These are phyloP conservation scores for Penicillium samsonianum DNA, from an alignment of 495 filamentous ascomycete genomes.

Conservation along the genomic window DNA sequence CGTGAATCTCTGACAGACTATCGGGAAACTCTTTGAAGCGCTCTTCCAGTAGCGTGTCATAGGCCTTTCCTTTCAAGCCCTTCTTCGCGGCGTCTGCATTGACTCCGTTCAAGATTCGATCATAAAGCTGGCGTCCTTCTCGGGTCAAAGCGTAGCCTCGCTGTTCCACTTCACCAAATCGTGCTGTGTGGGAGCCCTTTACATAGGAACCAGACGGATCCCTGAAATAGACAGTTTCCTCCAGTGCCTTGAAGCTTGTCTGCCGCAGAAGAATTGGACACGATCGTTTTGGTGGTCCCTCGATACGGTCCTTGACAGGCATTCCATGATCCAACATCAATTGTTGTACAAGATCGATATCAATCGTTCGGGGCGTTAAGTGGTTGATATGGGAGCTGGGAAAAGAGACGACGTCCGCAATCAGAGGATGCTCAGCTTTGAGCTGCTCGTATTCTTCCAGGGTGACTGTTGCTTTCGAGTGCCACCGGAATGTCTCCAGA, in stretches of 20 bases:
- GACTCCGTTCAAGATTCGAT: slow-evolving; percentile 33
- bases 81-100: slow-evolving; percentile 21
- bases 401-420: slow-evolving; percentile 47
- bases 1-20: background rate
- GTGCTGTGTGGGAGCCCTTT: slow-evolving; percentile 41
- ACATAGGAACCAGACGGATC: slow-evolving; percentile 8
- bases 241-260: slow-evolving; percentile 46
- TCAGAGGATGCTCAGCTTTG: slow-evolving; percentile 39
- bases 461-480: slow-evolving; percentile 38
- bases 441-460: slow-evolving; percentile 40
- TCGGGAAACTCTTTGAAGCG: slow-evolving; percentile 19
- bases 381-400: slow-evolving; percentile 48
- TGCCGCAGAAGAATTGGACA: slow-evolving; percentile 45
- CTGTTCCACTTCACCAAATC: slow-evolving; percentile 50
- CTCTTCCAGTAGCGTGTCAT: slow-evolving; percentile 25
- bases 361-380: slow-evolving; percentile 46
- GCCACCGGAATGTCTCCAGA: slow-evolving; percentile 44
- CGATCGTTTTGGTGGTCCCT: background rate
- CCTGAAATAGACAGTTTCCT: slow-evolving; percentile 40
- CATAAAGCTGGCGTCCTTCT: slow-evolving; percentile 42
- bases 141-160: slow-evolving; percentile 43
- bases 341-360: slow-evolving; percentile 42
- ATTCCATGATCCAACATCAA: slow-evolving; percentile 35
- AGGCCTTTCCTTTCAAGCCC: slow-evolving; percentile 7
- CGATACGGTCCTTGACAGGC: slow-evolving; percentile 29